phyloP scores from a whole-genome alignment of 148 eudicot genomes.

The Rhododendron griersonianum region DNA sequence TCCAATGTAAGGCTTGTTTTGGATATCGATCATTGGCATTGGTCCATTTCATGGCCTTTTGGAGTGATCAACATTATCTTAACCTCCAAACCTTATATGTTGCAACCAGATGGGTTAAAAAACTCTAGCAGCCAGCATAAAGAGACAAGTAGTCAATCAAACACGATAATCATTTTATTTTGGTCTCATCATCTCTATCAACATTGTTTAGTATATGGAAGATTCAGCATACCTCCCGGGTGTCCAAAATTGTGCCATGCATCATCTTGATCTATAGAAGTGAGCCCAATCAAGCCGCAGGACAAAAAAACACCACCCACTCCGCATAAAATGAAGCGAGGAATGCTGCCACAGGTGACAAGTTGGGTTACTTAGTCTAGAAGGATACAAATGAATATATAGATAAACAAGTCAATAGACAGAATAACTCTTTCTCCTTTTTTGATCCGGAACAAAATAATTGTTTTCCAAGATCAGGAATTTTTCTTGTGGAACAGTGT shows the following conservation, averaged over 20 bases:
- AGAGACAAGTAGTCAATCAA: background rate
- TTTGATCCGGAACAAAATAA: background rate
- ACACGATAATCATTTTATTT: background rate
- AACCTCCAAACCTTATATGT: background rate
- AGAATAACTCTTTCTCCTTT: background rate
- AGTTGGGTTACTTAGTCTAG: background rate
- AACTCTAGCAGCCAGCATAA: background rate
- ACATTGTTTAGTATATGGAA: background rate
- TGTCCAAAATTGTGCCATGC: slow-evolving; percentile 41
- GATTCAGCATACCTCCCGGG: slow-evolving; percentile 45
- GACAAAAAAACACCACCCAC: slow-evolving; percentile 37
- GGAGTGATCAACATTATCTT: background rate
- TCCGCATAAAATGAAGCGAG: slow-evolving; percentile 41
- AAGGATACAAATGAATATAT: background rate
- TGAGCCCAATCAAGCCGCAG: slow-evolving; percentile 35
- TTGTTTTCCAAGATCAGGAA: background rate
- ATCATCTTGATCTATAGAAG: slow-evolving; percentile 43
- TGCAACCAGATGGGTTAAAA: background rate
- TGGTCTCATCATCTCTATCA: background rate
- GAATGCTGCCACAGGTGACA: slow-evolving; percentile 27
- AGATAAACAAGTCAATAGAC: background rate
- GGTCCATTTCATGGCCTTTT: background rate
- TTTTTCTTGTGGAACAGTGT: background rate
- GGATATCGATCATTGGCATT: background rate
- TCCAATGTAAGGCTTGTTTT: background rate